phyloP scores from a whole-genome alignment of 768 basidiomycete species.

The Jaapia argillacea region DNA sequence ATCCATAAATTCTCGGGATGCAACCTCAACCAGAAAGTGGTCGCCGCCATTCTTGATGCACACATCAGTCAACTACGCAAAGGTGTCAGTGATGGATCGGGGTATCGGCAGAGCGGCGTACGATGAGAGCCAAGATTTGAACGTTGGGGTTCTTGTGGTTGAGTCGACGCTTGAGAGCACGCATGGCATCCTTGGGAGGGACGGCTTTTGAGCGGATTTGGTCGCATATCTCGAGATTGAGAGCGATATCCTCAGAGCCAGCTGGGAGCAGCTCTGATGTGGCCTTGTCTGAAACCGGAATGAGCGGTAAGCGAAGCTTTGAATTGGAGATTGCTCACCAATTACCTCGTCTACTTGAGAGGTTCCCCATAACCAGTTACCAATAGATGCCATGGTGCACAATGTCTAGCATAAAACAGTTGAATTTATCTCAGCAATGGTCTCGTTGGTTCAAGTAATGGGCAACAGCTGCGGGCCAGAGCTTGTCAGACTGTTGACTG shows the following conservation, averaged over 20 bases:
- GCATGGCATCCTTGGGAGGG: constrained; percentile 79
- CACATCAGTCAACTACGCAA: constrained; percentile 67
- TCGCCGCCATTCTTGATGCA: constrained; percentile 98
- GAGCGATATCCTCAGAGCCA: constrained; percentile 82
- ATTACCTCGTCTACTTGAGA: constrained; percentile 78
- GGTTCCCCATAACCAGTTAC: constrained; percentile 71
- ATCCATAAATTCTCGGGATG: constrained; percentile 88
- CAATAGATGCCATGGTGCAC: constrained; percentile 43
- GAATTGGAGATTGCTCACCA: constrained; percentile 36
- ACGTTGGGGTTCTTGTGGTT: constrained; percentile 96
- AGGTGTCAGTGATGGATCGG: constrained; percentile 3
- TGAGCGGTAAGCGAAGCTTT: neutral
- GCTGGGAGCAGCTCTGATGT: constrained; percentile 83
- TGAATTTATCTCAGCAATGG: neutral
- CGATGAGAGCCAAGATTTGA: constrained; percentile 76
- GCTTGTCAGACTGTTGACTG: no score
- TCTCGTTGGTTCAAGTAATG: no score
- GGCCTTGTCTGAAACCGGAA: constrained; percentile 62
- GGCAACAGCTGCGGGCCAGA: neutral
- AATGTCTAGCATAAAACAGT: neutral
- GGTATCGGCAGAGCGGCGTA: constrained; percentile 31
- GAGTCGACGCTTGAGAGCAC: constrained; percentile 75
- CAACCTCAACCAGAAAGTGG: constrained; percentile 74
- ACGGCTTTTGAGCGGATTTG: constrained; percentile 90
- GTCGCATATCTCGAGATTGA: constrained; percentile 94